Evolutionary conservation across 441 rosid species (phyloP).

Genomic region (Oxalis stricta): DNA sequence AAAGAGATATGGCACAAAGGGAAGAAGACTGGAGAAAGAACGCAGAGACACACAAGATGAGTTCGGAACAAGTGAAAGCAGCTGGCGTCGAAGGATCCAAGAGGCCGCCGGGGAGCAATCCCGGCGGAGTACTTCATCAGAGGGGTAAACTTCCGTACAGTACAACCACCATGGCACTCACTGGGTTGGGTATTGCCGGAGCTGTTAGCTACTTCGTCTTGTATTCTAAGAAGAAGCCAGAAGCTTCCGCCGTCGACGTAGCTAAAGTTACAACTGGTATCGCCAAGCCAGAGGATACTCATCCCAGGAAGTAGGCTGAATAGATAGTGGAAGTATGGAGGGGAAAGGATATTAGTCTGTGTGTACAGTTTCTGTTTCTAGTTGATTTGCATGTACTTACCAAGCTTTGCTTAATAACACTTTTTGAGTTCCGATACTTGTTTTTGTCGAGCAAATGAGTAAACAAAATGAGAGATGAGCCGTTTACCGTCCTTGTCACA

Average conservation of each 20-base stretch:
- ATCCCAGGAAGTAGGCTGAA: conserved; percentile 32
- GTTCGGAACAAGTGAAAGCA: conserved; percentile 34
- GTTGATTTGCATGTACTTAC: no score
- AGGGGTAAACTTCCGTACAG: conserved; percentile 43
- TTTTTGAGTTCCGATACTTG: no score
- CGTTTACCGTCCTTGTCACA: no score
- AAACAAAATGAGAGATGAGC: no score
- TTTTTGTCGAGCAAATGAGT: no score
- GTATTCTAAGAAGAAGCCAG: conserved; percentile 47
- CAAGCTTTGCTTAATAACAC: no score
- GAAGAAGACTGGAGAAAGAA: conserved; percentile 37
- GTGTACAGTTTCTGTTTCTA: background rate
- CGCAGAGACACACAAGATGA: conserved; percentile 63
- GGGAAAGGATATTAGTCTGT: no score
- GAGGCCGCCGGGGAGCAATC: conserved; percentile 51
- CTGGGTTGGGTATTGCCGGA: conserved; percentile 38
- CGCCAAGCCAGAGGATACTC: conserved; percentile 44
- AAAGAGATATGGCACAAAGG: background rate
- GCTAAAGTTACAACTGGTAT: conserved; percentile 36
- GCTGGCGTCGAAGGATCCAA: conserved; percentile 44
- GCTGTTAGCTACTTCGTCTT: conserved; percentile 33
- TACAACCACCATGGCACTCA: conserved; percentile 31
- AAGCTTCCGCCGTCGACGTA: conserved; percentile 47
- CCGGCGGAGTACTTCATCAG: conserved; percentile 52
- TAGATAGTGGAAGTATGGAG: background rate